These are phyloP conservation scores for Oryza brachyantha DNA, from an alignment of 176 grass and related monocot genomes.

Conservation along the genomic window DNA sequence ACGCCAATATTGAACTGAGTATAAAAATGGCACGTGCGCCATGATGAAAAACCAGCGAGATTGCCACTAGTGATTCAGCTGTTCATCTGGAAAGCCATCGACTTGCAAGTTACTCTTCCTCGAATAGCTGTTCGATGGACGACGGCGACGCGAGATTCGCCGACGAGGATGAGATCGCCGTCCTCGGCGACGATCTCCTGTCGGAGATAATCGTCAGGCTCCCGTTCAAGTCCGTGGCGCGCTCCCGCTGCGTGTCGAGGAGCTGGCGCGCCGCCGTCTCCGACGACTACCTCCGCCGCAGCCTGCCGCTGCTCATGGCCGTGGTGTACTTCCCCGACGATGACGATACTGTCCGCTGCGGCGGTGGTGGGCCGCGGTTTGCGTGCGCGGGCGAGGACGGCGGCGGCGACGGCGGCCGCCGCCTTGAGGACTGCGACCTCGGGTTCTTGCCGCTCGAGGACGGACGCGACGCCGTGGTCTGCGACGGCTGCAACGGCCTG, in stretches of 20 bases:
- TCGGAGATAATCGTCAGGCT: conserved; percentile 52
- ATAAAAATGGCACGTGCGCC: too few relatives aligned
- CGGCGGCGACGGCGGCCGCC: not conserved
- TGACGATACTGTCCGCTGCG: not conserved
- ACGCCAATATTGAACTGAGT: not conserved
- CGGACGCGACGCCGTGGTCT: not conserved
- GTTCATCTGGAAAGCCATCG: too few relatives aligned
- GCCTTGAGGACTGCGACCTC: conserved; percentile 35
- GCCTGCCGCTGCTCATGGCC: conserved; percentile 41
- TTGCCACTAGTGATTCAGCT: too few relatives aligned
- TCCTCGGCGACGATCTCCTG: conserved; percentile 38
- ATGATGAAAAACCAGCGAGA: too few relatives aligned
- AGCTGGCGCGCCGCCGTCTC: conserved; percentile 53
- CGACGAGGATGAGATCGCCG: not conserved
- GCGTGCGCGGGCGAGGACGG: conserved; percentile 12
- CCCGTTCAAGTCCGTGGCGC: conserved; percentile 44
- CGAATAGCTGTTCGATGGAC: not conserved
- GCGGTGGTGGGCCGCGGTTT: conserved; percentile 23
- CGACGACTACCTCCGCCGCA: conserved; percentile 36
- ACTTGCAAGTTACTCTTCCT: too few relatives aligned
- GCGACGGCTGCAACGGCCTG: conserved; percentile 60
- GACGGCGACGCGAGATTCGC: not conserved
- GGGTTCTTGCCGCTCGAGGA: conserved; percentile 39
- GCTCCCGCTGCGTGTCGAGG: conserved; percentile 57
- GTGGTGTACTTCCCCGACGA: conserved; percentile 38